Evolutionary conservation across 192 early-diverging fungal genomes (phyloP).

Genomic region (Martensiomyces pterosporus): DNA sequence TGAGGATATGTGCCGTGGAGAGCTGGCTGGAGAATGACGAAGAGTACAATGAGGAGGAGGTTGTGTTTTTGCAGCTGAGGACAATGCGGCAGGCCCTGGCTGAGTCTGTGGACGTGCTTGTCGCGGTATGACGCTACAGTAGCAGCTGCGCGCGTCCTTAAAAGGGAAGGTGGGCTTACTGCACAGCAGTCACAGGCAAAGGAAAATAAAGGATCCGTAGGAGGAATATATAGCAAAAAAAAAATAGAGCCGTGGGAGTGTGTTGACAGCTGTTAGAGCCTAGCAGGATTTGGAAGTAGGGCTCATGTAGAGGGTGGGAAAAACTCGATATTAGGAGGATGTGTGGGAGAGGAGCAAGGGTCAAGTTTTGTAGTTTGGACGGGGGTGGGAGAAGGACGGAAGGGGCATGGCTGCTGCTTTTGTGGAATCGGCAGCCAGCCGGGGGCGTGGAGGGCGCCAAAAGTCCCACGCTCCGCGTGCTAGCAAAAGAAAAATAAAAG

Average conservation of each 20-base stretch:
- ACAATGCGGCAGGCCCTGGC: no score
- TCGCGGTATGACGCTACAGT: no score
- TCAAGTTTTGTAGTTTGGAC: conserved; percentile 1
- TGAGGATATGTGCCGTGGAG: no score
- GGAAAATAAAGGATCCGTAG: neutral
- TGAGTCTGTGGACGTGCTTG: no score
- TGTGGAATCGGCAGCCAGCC: neutral
- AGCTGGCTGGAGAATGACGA: no score
- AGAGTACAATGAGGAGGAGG: no score
- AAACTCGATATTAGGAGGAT: conserved; percentile 8
- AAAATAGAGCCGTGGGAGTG: conserved; percentile 1
- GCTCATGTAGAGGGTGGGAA: conserved; percentile 12
- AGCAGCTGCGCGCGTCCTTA: no score
- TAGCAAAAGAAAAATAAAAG: neutral
- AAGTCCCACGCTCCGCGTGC: conserved; percentile 38
- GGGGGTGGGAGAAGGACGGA: neutral
- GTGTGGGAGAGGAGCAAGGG: conserved; percentile 6
- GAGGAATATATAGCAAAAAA: conserved; percentile 6
- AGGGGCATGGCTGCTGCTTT: conserved; percentile 8
- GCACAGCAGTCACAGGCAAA: neutral
- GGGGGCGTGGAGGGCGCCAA: conserved; percentile 3
- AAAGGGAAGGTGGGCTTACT: no score
- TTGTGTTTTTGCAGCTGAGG: no score
- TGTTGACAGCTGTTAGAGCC: neutral
- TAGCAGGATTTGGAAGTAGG: conserved; percentile 5